phyloP scores from a whole-genome alignment of 805 yeast genomes.

The Sungouiozyma intestinalis region DNA sequence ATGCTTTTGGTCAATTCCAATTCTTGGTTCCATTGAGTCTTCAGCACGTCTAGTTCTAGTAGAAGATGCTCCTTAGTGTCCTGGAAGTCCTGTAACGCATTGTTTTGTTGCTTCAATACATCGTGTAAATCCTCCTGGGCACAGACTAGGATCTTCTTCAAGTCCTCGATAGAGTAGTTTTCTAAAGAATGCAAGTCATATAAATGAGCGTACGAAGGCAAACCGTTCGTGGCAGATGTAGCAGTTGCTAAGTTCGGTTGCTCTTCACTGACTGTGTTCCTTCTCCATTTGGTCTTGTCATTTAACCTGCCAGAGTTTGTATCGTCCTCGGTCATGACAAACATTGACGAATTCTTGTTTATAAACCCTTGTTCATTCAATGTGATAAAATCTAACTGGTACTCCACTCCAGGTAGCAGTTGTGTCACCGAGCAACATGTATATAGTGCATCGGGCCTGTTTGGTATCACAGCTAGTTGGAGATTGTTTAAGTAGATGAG shows the following conservation, averaged over 20 bases:
- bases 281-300: constrained; percentile 13
- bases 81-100: constrained; percentile 21
- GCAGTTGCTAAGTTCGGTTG: constrained; percentile 1
- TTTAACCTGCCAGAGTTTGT: constrained; percentile 1
- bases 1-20: constrained; percentile 24
- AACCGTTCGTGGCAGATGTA: constrained; percentile 4
- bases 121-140: constrained; percentile 28
- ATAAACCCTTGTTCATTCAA: constrained; percentile 27
- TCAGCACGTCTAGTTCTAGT: constrained; percentile 23
- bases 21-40: constrained; percentile 26
- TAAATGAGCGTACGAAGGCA: constrained; percentile 21
- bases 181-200: constrained; percentile 24
- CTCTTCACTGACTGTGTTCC: constrained; percentile 10
- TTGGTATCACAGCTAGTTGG: constrained; percentile 24
- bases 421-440: constrained; percentile 26
- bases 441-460: constrained; percentile 20
- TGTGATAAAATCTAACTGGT: constrained; percentile 27
- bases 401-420: constrained; percentile 17
- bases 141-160: constrained; percentile 24
- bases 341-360: constrained; percentile 24
- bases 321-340: constrained; percentile 19
- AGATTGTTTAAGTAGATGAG: constrained; percentile 23
- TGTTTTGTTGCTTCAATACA: constrained; percentile 20
- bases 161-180: constrained; percentile 22
- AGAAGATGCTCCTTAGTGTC: constrained; percentile 22